Conservation (phyloP, 345 rosid species). For the Rhodamnia rubescens region DNA sequence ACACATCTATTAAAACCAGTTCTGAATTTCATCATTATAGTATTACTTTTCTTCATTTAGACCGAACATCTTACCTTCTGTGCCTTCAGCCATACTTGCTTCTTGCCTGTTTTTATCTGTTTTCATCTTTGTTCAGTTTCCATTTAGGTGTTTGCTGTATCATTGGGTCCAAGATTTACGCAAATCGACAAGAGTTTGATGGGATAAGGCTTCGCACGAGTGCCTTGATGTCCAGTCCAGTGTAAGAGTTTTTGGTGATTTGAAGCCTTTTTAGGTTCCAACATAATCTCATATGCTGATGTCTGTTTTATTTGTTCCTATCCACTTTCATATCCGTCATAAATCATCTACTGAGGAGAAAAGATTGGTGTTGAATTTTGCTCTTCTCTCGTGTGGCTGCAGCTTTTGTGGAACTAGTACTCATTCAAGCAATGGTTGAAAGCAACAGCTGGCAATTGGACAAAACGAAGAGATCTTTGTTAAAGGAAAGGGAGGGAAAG, state of each 20-base stretch:
- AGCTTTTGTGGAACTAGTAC: slow-evolving; percentile 76
- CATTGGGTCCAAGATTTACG: slow-evolving; percentile 83
- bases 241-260: slow-evolving; percentile 22
- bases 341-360: not conserved
- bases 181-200: slow-evolving; percentile 78
- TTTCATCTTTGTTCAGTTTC: not conserved
- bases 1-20: slow-evolving; percentile 70
- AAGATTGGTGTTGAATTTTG: not conserved
- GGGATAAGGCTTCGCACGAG: slow-evolving; percentile 92
- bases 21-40: slow-evolving; percentile 58
- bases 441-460: slow-evolving; percentile 18
- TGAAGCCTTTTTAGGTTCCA: not conserved
- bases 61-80: not conserved
- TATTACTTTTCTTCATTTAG: not conserved
- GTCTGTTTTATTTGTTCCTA: not conserved
- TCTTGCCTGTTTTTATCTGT: not conserved
- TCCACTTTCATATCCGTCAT: not conserved
- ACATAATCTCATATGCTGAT: not conserved
- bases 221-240: slow-evolving; percentile 89
- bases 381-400: slow-evolving; percentile 5
- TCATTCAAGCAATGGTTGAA: slow-evolving; percentile 75
- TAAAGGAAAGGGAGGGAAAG: slow-evolving; percentile 50
- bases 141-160: slow-evolving; percentile 75
- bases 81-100: not conserved
- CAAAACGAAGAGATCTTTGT: slow-evolving; percentile 21